Percentiles rank a stretch among this genome's conserved stretches.
phyloP scores from a whole-genome alignment of 352 stramenopile species.

The Blastocystis sp. region DNA sequence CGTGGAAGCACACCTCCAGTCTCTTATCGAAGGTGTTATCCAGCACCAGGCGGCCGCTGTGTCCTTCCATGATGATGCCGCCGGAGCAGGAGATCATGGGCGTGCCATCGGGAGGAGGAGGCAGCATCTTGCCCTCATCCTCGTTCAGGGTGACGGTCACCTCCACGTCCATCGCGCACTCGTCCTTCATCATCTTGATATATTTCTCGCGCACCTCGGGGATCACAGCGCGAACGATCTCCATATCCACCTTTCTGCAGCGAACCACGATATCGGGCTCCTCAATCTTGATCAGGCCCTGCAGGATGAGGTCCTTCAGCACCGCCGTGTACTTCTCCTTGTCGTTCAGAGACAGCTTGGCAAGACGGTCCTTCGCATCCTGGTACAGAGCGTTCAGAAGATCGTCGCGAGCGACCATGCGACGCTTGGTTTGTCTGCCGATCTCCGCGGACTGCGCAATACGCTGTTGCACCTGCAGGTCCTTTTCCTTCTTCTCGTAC shows the following conservation, averaged over 20 bases:
- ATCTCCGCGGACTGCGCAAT: slow-evolving; percentile 73
- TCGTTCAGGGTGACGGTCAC: slow-evolving; percentile 73
- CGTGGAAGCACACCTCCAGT: slow-evolving; percentile 72
- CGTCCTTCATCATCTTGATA: slow-evolving; percentile 77
- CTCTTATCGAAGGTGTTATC: slow-evolving; percentile 92
- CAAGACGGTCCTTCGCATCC: slow-evolving; percentile 71
- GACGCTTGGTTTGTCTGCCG: slow-evolving; percentile 72
- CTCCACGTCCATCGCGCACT: slow-evolving; percentile 66
- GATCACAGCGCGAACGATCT: slow-evolving; percentile 81
- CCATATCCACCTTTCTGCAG: slow-evolving; percentile 85
- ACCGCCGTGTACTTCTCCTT: slow-evolving; percentile 87
- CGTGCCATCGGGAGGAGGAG: slow-evolving; percentile 65
- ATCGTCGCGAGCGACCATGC: slow-evolving; percentile 88
- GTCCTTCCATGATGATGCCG: slow-evolving; percentile 81
- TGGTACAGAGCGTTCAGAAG: slow-evolving; percentile 77
- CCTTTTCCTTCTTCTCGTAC: slow-evolving; percentile 93
- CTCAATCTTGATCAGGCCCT: too few species aligned
- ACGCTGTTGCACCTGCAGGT: slow-evolving; percentile 82
- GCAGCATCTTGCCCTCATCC: slow-evolving; percentile 73
- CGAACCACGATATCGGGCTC: slow-evolving; percentile 83
- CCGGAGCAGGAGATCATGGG: slow-evolving; percentile 75
- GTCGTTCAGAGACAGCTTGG: slow-evolving; percentile 77
- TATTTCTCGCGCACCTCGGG: slow-evolving; percentile 82
- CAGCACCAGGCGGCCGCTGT: slow-evolving; percentile 90
- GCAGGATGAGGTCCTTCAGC: slow-evolving; percentile 79